These are phyloP conservation scores for Penicillium sp. DNA, from an alignment of 2,329 filamentous ascomycete genomes.

Conservation along the genomic window DNA sequence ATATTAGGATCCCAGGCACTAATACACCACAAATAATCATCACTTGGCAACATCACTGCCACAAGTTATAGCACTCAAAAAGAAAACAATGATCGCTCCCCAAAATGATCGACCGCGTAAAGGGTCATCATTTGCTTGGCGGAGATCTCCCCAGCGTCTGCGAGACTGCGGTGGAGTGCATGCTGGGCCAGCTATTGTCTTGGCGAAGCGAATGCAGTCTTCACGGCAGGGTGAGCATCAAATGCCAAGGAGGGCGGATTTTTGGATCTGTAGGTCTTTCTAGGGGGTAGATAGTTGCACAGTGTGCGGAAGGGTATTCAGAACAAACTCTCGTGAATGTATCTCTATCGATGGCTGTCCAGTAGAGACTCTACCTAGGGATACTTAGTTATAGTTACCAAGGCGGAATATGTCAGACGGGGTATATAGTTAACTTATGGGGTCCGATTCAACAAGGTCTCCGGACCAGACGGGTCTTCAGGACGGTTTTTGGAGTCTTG, in stretches of 20 bases:
- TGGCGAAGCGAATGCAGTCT: background rate
- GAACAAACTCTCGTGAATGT: background rate
- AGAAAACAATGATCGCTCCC: background rate
- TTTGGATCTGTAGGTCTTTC: background rate
- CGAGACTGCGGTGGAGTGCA: background rate
- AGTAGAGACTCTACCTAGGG: background rate
- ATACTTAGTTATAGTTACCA: background rate
- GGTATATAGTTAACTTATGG: background rate
- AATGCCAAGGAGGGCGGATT: background rate
- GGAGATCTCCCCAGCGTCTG: slow-evolving; percentile 2
- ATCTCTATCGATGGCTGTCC: background rate
- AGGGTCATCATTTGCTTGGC: slow-evolving; percentile 5
- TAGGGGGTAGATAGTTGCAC: background rate
- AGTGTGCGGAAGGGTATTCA: background rate
- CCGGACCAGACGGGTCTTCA: background rate
- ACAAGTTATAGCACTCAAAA: background rate
- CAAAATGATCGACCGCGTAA: background rate
- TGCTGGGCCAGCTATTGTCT: background rate
- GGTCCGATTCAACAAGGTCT: background rate
- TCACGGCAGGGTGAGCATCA: background rate
- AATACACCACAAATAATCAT: background rate
- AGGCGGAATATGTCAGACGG: background rate
- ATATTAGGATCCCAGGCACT: background rate
- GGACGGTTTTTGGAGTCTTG: background rate
- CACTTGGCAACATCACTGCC: background rate